A percentile compares a stretch with the other conserved stretches of the same genome.
phyloP scores from a whole-genome alignment of 805 yeast species.

The Isabelozyma rhagii region DNA sequence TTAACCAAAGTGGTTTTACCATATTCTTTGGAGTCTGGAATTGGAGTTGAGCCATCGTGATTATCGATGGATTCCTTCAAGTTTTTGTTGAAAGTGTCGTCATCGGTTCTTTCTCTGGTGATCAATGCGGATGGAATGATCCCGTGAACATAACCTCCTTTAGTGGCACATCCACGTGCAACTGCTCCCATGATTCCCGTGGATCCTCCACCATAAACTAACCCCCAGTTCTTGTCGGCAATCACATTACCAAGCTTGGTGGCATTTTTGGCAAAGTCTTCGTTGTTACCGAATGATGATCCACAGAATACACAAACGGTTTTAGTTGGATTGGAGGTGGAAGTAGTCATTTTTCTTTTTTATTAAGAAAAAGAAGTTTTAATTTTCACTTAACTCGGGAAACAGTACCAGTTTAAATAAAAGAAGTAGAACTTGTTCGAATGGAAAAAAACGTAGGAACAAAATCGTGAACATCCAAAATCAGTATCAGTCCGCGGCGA shows the following conservation, averaged over 20 bases:
- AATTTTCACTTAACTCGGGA: neutral
- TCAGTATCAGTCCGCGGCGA: neutral
- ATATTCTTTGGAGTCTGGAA: slow-evolving; percentile 56
- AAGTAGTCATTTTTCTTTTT: slow-evolving; percentile 15
- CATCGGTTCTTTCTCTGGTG: slow-evolving; percentile 60
- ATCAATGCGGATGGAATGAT: slow-evolving; percentile 84
- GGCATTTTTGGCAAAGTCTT: slow-evolving; percentile 51
- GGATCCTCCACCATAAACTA: slow-evolving; percentile 89
- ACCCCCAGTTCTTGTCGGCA: slow-evolving; percentile 61
- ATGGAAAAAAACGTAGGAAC: neutral
- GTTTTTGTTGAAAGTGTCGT: slow-evolving; percentile 42
- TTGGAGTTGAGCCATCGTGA: slow-evolving; percentile 65
- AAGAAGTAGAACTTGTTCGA: neutral
- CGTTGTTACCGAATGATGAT: slow-evolving; percentile 65
- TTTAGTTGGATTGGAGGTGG: slow-evolving; percentile 23
- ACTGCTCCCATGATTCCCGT: slow-evolving; percentile 80
- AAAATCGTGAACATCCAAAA: too few species aligned
- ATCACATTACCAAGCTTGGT: slow-evolving; percentile 55
- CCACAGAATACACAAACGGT: slow-evolving; percentile 85
- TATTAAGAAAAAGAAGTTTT: neutral
- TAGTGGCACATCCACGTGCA: slow-evolving; percentile 58
- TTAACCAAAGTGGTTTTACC: slow-evolving; percentile 79
- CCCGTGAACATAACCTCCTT: slow-evolving; percentile 74
- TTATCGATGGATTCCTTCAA: slow-evolving; percentile 53
- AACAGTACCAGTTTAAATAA: neutral